phyloP scores from a whole-genome alignment of 106 monocot genomes.

The Dioscorea dumetorum region DNA sequence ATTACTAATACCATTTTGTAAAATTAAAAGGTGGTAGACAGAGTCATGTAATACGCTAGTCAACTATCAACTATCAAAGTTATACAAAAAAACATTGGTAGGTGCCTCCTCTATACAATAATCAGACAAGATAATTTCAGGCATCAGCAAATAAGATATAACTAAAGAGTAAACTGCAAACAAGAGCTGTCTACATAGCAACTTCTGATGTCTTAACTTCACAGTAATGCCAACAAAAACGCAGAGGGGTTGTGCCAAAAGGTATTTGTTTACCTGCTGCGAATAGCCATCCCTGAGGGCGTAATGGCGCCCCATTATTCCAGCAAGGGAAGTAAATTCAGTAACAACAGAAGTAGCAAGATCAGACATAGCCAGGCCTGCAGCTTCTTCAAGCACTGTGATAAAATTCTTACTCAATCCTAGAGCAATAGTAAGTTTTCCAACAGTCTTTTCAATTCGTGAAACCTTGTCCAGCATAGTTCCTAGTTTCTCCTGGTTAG shows the following conservation, averaged over 20 bases:
- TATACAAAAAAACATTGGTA: too few species aligned
- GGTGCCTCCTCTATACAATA: too few species aligned
- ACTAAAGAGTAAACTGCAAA: too few species aligned
- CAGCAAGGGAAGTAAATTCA: constrained; percentile 91
- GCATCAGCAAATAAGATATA: too few species aligned
- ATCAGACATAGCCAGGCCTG: constrained; percentile 91
- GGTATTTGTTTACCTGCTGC: constrained; percentile 36
- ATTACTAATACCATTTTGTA: too few species aligned
- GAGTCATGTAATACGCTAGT: too few species aligned
- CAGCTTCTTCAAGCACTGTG: constrained; percentile 57
- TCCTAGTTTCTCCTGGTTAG: constrained; percentile 80
- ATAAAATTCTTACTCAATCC: constrained; percentile 43
- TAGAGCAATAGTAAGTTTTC: constrained; percentile 44
- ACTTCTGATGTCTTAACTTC: too few species aligned
- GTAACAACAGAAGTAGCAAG: constrained; percentile 86
- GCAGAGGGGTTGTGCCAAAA: not conserved
- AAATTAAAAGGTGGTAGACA: too few species aligned
- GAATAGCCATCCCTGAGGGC: constrained; percentile 76
- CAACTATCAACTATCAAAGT: too few species aligned
- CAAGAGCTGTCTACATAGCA: too few species aligned
- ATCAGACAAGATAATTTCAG: too few species aligned
- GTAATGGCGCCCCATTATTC: constrained; percentile 95
- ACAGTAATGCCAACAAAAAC: not conserved
- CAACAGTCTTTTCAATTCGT: constrained; percentile 56
- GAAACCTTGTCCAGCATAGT: constrained; percentile 86